These are phyloP conservation scores for Fusarium sacchari DNA, from an alignment of 2,329 filamentous ascomycete species.

Conservation along the genomic window DNA sequence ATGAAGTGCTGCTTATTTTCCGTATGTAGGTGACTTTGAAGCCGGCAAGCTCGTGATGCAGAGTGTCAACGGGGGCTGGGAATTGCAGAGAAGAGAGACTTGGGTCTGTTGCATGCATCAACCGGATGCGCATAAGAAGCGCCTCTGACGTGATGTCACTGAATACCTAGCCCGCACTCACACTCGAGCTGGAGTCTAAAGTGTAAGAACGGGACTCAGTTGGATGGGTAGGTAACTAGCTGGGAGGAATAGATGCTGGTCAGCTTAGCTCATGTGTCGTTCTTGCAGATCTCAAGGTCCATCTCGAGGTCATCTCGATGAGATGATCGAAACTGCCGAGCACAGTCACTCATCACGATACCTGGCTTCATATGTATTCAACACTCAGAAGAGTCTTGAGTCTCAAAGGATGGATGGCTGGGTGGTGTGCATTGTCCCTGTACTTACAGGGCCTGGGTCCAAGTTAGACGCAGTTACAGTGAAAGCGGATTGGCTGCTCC, in stretches of 20 bases:
- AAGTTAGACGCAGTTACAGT: constrained; percentile 39
- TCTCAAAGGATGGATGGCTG: neutral
- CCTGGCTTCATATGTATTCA: neutral
- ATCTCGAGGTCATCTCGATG: neutral
- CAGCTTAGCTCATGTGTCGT: neutral
- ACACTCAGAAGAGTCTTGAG: neutral
- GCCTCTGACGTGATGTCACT: constrained; percentile 33
- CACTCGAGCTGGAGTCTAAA: neutral
- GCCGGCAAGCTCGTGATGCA: constrained; percentile 33
- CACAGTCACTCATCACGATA: neutral
- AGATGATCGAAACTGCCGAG: neutral
- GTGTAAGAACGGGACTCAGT: neutral
- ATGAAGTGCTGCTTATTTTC: constrained; percentile 24
- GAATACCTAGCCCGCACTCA: constrained; percentile 4
- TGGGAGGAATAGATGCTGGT: neutral
- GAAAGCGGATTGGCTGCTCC: constrained; percentile 45
- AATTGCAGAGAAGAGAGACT: constrained; percentile 10
- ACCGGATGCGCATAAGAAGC: constrained; percentile 24
- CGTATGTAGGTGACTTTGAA: neutral
- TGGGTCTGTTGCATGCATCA: constrained; percentile 30
- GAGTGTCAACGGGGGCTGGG: constrained; percentile 29
- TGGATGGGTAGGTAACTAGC: neutral
- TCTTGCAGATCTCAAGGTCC: neutral
- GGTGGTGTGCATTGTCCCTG: constrained; percentile 37
- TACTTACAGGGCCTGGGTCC: constrained; percentile 39